A percentile compares a stretch with the other conserved stretches of the same genome.
Evolutionary conservation across 2,329 filamentous ascomycete genomes (phyloP).

Genomic region (Cladorrhinum sp.): DNA sequence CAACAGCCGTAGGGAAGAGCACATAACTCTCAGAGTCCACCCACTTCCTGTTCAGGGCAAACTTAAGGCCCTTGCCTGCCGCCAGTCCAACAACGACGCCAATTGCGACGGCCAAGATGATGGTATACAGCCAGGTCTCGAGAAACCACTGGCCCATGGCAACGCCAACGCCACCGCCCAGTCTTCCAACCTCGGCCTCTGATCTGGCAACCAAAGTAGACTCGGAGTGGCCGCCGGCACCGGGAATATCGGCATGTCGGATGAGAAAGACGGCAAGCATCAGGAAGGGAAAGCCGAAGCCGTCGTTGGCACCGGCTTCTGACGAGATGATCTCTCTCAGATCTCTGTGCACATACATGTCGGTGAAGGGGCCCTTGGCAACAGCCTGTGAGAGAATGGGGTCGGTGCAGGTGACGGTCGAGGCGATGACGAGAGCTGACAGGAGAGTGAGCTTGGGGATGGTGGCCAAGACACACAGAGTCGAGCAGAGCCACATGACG

Average conservation of each 20-base stretch:
- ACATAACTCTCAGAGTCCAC: conserved; percentile 55
- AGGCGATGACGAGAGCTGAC: conserved; percentile 55
- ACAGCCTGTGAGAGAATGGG: conserved; percentile 61
- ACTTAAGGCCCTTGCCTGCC: conserved; percentile 46
- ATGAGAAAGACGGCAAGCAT: conserved; percentile 57
- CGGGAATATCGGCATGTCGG: conserved; percentile 46
- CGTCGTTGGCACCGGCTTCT: conserved; percentile 60
- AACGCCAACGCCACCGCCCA: conserved; percentile 49
- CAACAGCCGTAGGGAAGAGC: conserved; percentile 50
- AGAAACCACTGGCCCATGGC: conserved; percentile 57
- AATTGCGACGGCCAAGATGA: conserved; percentile 51
- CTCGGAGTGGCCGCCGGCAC: neutral
- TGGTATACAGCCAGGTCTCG: conserved; percentile 59
- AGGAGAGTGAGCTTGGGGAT: conserved; percentile 54
- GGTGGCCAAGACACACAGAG: conserved; percentile 52
- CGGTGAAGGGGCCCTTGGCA: conserved; percentile 60
- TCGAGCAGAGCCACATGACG: conserved; percentile 59
- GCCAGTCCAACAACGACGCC: conserved; percentile 50
- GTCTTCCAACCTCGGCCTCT: conserved; percentile 42
- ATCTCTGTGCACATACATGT: conserved; percentile 57
- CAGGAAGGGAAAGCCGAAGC: conserved; percentile 60
- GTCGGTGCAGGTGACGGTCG: conserved; percentile 61
- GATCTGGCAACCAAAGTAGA: conserved; percentile 1
- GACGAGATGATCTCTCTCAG: conserved; percentile 61
- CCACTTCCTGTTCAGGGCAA: conserved; percentile 47